phyloP scores from a whole-genome alignment of 768 basidiomycete species.

The Suillus alpinus region DNA sequence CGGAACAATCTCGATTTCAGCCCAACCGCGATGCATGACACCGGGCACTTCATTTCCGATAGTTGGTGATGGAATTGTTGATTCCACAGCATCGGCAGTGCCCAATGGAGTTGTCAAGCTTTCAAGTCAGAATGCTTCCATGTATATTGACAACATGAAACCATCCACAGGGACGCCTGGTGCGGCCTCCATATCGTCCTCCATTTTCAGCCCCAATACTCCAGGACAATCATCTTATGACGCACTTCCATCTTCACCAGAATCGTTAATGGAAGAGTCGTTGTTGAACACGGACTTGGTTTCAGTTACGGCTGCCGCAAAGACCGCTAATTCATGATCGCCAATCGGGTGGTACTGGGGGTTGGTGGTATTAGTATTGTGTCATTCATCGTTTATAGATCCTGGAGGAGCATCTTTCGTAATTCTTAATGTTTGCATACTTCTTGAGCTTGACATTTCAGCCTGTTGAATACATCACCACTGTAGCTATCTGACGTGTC shows the following conservation, averaged over 20 bases:
- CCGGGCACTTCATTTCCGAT: constrained; percentile 1
- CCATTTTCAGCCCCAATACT: constrained; percentile 22
- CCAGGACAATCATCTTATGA: constrained; percentile 34
- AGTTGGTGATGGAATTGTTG: constrained; percentile 11
- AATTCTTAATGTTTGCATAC: constrained; percentile 4
- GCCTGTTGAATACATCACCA: not conserved
- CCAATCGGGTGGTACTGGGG: not conserved
- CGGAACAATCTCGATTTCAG: constrained; percentile 17
- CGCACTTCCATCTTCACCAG: constrained; percentile 44
- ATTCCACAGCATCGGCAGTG: not conserved
- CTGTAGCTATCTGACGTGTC: constrained; percentile 2
- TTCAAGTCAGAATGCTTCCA: constrained; percentile 3
- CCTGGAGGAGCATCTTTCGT: constrained; percentile 1
- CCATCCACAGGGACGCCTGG: constrained; percentile 16
- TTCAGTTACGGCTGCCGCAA: not conserved
- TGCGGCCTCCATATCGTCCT: constrained; percentile 26
- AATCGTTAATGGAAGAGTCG: constrained; percentile 26
- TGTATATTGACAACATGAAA: not conserved
- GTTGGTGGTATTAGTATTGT: not conserved
- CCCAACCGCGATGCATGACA: constrained; percentile 18
- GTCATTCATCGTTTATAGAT: constrained; percentile 2
- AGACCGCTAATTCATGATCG: not conserved
- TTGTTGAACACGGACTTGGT: constrained; percentile 6
- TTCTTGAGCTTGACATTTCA: not conserved
- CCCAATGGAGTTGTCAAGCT: not conserved